phyloP scores from a whole-genome alignment of 2,329 filamentous ascomycete species.

The Phyllosticta citrichinensis region DNA sequence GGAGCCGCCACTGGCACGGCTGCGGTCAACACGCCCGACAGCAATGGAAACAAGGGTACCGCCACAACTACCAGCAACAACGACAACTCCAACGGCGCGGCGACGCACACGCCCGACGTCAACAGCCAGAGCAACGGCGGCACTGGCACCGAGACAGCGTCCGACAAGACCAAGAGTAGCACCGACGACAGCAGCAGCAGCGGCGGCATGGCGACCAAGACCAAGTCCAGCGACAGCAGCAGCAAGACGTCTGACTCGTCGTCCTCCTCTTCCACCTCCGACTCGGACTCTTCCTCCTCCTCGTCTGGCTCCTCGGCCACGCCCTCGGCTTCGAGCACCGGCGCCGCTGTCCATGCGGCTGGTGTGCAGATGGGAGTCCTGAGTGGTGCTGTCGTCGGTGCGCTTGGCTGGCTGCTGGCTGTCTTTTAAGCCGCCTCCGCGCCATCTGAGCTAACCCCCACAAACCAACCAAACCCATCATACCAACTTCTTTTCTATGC shows the following conservation, averaged over 20 bases:
- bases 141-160: neutral
- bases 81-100: neutral
- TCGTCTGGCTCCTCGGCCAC: neutral
- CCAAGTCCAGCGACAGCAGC: neutral
- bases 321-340: neutral
- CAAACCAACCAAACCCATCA: neutral
- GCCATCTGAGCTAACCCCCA: neutral
- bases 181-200: neutral
- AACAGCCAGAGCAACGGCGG: neutral
- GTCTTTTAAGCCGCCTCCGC: neutral
- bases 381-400: neutral
- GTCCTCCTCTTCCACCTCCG: neutral
- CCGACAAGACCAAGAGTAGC: neutral
- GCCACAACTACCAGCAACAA: neutral
- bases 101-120: neutral
- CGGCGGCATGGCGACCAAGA: neutral
- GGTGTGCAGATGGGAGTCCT: neutral
- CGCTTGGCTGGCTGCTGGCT: slow-evolving; percentile 6
- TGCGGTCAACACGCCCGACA: neutral
- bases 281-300: neutral
- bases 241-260: neutral
- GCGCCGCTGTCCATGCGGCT: neutral
- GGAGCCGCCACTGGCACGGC: neutral
- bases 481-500: neutral
- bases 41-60: neutral